Evolutionary conservation across 306 rosid genomes (phyloP), one percentile per base, ranked within the genome.

Genomic region (Boehmeria nivea): DNA sequence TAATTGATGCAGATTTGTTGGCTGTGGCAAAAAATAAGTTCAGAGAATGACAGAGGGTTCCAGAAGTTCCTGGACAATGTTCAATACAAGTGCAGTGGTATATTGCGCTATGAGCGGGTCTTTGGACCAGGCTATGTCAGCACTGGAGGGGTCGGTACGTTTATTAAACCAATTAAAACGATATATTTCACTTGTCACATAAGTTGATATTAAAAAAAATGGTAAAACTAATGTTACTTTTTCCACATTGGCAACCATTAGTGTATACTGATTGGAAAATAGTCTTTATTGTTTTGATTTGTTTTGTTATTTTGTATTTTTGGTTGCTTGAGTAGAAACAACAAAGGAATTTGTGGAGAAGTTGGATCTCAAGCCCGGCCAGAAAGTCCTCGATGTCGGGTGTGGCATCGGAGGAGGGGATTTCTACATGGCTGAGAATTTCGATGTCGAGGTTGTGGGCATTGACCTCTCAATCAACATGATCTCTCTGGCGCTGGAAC

Each of bases 341-440:
- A 91, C 96, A 0, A 82, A 81, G 70, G 89, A 91, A 71, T 53
- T 91, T 65, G 96, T 84, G 39, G 72, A 71, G 18, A 83, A 67
- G 82, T 74, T 87, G 69, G 89, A 67, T 4, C 89, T 91, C 5
- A 72, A 77, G 72, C 76, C 86, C 51, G 94, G 84, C 17, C 96
- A 87, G 80, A 84, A 78, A 64, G 89, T 91, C 38, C 70, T 91
- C 12, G 99, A 91, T 73, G 96, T 91, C 45, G 96, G 99, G 59
- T 91, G 99, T 73, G 99, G 99, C 46, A 85, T 75, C 48, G 99
- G 99, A 23, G 99, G 96, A 54, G 95, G 95, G 37, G 99, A 87
- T 68, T 87, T 87, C 54, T 91, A 87, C 75, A 84, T 91, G 96
- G 96, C 96, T 16, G 79, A 71, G 61, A 83, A 77, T 22, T 91